Conservation (phyloP, 768 basidiomycete genomes). For the Macrolepiota dolichaula region DNA sequence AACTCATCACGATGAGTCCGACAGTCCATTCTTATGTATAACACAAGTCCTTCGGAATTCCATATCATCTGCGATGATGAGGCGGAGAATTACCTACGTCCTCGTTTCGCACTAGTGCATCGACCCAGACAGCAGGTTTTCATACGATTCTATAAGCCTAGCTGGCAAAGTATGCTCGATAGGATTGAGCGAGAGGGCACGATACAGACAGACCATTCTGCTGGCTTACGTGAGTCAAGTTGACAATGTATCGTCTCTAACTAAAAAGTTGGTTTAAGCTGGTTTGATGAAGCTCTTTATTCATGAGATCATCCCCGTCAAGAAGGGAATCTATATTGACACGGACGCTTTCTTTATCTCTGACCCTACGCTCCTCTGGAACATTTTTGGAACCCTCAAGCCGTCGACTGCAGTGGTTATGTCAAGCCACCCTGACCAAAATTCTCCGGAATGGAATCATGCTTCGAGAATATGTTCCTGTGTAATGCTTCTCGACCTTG, state of each 20-base stretch:
- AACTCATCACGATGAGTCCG: neutral
- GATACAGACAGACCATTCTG: slow-evolving; percentile 42
- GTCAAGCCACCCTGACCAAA: slow-evolving; percentile 41
- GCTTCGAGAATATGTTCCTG: slow-evolving; percentile 49
- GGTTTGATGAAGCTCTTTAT: slow-evolving; percentile 53
- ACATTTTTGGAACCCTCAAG: slow-evolving; percentile 31
- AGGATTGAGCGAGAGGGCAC: slow-evolving; percentile 44
- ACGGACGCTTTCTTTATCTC: slow-evolving; percentile 49
- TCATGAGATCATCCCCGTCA: slow-evolving; percentile 47
- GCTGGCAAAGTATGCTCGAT: slow-evolving; percentile 37
- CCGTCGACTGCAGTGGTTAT: slow-evolving; percentile 37
- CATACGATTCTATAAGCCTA: slow-evolving; percentile 39
- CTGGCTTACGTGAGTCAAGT: slow-evolving; percentile 40
- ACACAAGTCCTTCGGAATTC: slow-evolving; percentile 32
- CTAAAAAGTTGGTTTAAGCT: slow-evolving; percentile 22
- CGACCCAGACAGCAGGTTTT: slow-evolving; percentile 32
- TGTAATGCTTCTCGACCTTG: slow-evolving; percentile 49
- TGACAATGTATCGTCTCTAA: neutral
- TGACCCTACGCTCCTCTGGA: slow-evolving; percentile 45
- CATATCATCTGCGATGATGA: slow-evolving; percentile 43
- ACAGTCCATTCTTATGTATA: slow-evolving; percentile 38
- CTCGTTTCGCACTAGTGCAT: slow-evolving; percentile 33
- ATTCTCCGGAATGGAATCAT: slow-evolving; percentile 37
- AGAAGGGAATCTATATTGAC: slow-evolving; percentile 47
- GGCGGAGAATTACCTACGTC: slow-evolving; percentile 36